These are phyloP conservation scores for Barnettozyma wickerhamii DNA, from an alignment of 805 yeast genomes.

Conservation along the genomic window DNA sequence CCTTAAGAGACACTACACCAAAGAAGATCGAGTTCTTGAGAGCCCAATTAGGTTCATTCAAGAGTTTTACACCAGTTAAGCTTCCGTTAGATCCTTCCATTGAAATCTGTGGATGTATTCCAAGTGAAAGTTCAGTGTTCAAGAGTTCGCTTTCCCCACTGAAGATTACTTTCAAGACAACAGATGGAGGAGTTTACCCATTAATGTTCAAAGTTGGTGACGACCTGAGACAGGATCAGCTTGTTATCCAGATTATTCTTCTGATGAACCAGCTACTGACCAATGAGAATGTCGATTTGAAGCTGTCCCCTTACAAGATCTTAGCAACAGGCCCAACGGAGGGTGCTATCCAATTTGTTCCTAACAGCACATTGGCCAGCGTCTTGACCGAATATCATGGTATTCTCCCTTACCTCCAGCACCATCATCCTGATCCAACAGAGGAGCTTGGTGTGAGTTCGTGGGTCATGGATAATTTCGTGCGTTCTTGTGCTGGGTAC, in stretches of 20 bases:
- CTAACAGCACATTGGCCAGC: constrained; percentile 82
- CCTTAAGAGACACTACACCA: constrained; percentile 68
- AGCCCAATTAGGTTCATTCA: constrained; percentile 34
- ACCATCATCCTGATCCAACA: constrained; percentile 53
- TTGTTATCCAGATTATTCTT: constrained; percentile 89
- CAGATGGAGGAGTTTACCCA: constrained; percentile 51
- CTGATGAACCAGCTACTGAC: constrained; percentile 85
- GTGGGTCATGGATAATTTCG: constrained; percentile 87
- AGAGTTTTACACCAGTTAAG: constrained; percentile 52
- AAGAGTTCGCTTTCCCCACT: constrained; percentile 89
- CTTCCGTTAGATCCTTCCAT: constrained; percentile 84
- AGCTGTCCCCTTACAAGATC: constrained; percentile 83
- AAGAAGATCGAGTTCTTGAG: constrained; percentile 69
- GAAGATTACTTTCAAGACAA: constrained; percentile 70
- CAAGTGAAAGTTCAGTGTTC: constrained; percentile 81
- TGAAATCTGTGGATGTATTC: constrained; percentile 66
- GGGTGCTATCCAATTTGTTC: constrained; percentile 93
- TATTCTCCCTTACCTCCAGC: constrained; percentile 64
- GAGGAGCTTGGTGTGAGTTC: constrained; percentile 32
- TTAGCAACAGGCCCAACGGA: constrained; percentile 87
- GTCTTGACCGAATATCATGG: constrained; percentile 73
- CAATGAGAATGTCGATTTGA: constrained; percentile 86
- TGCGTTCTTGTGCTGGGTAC: constrained; percentile 94
- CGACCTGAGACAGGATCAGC: constrained; percentile 93
- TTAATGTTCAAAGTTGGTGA: constrained; percentile 94